Conservation (phyloP, 1,139 yeast species). For the Magnusiomyces suaveolens region DNA sequence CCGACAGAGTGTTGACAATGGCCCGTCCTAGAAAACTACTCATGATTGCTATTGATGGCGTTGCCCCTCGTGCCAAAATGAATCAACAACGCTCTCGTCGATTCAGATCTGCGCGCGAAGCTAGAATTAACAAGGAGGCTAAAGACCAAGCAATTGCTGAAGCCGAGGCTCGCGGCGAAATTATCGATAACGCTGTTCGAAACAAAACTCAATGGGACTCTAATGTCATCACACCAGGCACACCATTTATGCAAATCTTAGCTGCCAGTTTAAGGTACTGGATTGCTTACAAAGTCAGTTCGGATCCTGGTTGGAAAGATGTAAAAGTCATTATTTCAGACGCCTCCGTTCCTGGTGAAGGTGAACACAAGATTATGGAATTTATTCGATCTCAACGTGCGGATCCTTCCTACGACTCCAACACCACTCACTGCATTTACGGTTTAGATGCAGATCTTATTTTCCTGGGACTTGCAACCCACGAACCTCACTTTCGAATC, state of each 20-base stretch:
- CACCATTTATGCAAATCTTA: slow-evolving; percentile 91
- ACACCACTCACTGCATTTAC: slow-evolving; percentile 88
- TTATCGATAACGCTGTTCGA: slow-evolving; percentile 35
- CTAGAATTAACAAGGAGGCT: slow-evolving; percentile 41
- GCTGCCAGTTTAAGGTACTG: slow-evolving; percentile 80
- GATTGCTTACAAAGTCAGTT: slow-evolving; percentile 80
- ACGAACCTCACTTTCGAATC: slow-evolving; percentile 92
- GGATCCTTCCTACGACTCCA: slow-evolving; percentile 66
- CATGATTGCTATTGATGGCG: slow-evolving; percentile 95
- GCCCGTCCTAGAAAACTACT: slow-evolving; percentile 89
- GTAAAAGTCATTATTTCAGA: slow-evolving; percentile 81
- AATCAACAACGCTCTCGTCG: slow-evolving; percentile 97
- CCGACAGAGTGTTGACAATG: slow-evolving; percentile 82
- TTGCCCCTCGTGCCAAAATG: slow-evolving; percentile 98
- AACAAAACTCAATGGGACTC: slow-evolving; percentile 66
- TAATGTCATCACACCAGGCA: slow-evolving; percentile 95
- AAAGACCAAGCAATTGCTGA: slow-evolving; percentile 38
- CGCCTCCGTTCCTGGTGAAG: slow-evolving; percentile 99
- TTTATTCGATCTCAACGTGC: slow-evolving; percentile 76
- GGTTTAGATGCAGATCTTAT: slow-evolving; percentile 97
- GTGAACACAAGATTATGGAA: slow-evolving; percentile 97
- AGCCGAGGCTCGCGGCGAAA: slow-evolving; percentile 38
- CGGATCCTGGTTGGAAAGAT: slow-evolving; percentile 86
- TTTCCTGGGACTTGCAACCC: slow-evolving; percentile 92
- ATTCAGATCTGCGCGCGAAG: slow-evolving; percentile 91